These are phyloP conservation scores for Penicillium steckii DNA, from an alignment of 495 filamentous ascomycete genomes.

Conservation along the genomic window DNA sequence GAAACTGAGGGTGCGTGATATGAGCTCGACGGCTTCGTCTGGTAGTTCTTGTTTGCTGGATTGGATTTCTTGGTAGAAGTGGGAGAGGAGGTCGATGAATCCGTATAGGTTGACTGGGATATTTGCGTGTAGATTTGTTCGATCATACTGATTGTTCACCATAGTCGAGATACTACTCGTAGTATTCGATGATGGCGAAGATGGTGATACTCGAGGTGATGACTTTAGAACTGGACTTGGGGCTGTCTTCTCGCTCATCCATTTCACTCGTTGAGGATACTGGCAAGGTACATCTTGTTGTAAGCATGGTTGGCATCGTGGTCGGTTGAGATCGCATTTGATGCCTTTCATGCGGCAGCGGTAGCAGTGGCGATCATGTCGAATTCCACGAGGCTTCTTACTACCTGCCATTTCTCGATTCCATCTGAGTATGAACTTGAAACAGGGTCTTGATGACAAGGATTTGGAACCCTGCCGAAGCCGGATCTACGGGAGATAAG, in stretches of 20 bases:
- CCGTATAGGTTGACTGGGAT: conserved; percentile 29
- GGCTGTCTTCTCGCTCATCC: conserved; percentile 23
- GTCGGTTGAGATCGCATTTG: conserved; percentile 37
- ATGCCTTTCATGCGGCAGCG: conserved; percentile 26
- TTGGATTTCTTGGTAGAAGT: conserved; percentile 31
- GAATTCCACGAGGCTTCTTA: conserved; percentile 36
- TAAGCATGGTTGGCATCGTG: conserved; percentile 28
- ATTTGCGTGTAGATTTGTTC: conserved; percentile 3
- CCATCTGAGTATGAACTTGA: background rate
- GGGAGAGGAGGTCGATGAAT: conserved; percentile 31
- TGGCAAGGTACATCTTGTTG: conserved; percentile 22
- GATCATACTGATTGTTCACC: background rate
- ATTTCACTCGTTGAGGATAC: conserved; percentile 35
- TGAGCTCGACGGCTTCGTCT: conserved; percentile 25
- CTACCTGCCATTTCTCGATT: conserved; percentile 14
- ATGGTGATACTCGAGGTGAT: conserved; percentile 2
- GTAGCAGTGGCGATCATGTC: conserved; percentile 33
- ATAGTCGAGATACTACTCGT: no score
- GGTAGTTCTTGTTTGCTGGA: conserved; percentile 23
- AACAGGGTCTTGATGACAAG: background rate
- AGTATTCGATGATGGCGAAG: background rate
- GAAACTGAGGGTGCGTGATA: conserved; percentile 26
- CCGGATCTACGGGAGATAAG: conserved; percentile 15
- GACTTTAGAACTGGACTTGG: background rate
- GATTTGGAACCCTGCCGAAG: background rate